Evolutionary conservation across 495 filamentous ascomycete genomes (phyloP), one percentile per base, ranked within the genome.

Genomic region (Penicillium coffeae): DNA sequence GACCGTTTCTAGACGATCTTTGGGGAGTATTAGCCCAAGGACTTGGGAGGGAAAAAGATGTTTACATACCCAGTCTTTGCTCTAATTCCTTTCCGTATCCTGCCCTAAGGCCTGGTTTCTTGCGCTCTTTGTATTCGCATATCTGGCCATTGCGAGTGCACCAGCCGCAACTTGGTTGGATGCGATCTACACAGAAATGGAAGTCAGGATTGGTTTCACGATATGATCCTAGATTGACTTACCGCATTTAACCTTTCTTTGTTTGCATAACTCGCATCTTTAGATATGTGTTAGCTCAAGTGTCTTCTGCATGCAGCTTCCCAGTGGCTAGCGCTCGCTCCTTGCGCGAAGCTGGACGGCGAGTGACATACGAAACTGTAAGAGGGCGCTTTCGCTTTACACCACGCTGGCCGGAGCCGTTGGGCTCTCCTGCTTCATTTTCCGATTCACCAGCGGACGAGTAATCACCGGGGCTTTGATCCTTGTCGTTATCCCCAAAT

Each of bases 11-110:
- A 76, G 61, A 47, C 73, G 68, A 57, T 80, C 75, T 69, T 21
- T 37, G 8, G 50, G 12, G 36, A 49, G 21, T 48, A 15, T 42
- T 20, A 27, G 40, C 16, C n/a, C n/a, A n/a, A n/a, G n/a, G n/a
- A n/a, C n/a, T n/a, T n/a, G n/a, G n/a, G n/a, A n/a, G n/a, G n/a
- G n/a, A n/a, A n/a, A n/a, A n/a, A n/a, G n/a, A n/a, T n/a, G n/a
- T n/a, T n/a, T 10, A 54, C 66, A 21, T 59, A 74, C 71, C 69
- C 18, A 95, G 76, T 21, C 90, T 76, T 53, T 90, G 85, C 62
- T 95, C 90, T 33, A 95, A 69, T 67, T 95, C 90, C 46, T 90
- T 78, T 1, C 90, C 90, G 63, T 94, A 95, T 1, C 90, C 90
- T 40, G 90, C 90, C 48, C 88, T 72, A 39, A 92, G 69, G 1